Conservation (phyloP, 106 monocot species). For the Allium fistulosum region DNA sequence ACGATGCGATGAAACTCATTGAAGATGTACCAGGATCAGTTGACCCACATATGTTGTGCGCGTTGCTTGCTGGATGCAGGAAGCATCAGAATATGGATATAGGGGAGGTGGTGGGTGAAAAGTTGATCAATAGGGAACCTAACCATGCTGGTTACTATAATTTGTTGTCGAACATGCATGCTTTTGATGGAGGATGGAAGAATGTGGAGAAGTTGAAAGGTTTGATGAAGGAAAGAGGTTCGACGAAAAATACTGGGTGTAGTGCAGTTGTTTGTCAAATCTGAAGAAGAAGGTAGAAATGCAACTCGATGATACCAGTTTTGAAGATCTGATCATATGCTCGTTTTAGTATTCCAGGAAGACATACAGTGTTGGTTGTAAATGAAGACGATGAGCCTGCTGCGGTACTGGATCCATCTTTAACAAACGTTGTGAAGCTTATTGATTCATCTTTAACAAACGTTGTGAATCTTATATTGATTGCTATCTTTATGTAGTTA, state of each 20-base stretch:
- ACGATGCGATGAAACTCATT: slow-evolving; percentile 40
- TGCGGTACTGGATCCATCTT: too few relatives aligned
- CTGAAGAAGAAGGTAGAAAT: too few relatives aligned
- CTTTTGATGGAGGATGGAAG: slow-evolving; percentile 46
- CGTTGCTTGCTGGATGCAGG: slow-evolving; percentile 63
- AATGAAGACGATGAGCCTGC: too few relatives aligned
- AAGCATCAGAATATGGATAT: slow-evolving; percentile 31
- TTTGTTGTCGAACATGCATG: slow-evolving; percentile 37
- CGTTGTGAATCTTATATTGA: too few relatives aligned
- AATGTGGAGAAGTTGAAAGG: slow-evolving; percentile 19
- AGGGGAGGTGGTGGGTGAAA: slow-evolving; percentile 37
- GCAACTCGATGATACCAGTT: too few relatives aligned
- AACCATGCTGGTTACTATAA: slow-evolving; percentile 41
- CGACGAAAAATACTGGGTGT: slow-evolving; percentile 32
- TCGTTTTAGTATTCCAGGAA: too few relatives aligned
- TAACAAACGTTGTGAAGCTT: too few relatives aligned
- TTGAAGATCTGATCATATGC: too few relatives aligned
- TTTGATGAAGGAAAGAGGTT: slow-evolving; percentile 15
- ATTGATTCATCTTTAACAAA: too few relatives aligned
- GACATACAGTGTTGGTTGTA: too few relatives aligned
- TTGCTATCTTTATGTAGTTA: too few relatives aligned
- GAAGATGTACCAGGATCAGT: slow-evolving; percentile 14
- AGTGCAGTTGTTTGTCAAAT: slow-evolving; percentile 19
- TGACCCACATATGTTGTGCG: slow-evolving; percentile 38
- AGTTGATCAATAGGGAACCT: slow-evolving; percentile 29